Evolutionary conservation across 805 yeast genomes (phyloP).

Genomic region (Wickerhamiella vanderwaltii): DNA sequence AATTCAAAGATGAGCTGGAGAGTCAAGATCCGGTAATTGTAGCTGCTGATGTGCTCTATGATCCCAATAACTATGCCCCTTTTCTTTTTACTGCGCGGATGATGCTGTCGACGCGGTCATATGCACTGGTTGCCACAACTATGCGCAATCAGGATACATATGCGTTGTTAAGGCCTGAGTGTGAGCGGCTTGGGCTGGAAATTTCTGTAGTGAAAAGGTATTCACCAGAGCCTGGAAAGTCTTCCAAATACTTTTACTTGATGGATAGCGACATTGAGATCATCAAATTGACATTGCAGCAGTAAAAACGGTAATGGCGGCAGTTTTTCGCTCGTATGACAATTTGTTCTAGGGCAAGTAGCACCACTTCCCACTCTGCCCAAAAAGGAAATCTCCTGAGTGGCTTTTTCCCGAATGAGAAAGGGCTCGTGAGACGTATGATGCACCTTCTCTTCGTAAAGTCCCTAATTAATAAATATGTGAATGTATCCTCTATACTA

Average conservation of each 20-base stretch:
- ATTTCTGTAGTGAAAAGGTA: neutral
- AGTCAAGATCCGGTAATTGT: constrained; percentile 37
- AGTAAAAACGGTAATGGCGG: too few species aligned
- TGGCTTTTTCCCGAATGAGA: too few species aligned
- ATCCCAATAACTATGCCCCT: constrained; percentile 43
- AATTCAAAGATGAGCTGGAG: constrained; percentile 16
- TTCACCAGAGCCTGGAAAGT: neutral
- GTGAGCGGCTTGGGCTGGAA: neutral
- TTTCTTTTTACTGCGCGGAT: constrained; percentile 38
- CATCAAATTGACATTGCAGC: neutral
- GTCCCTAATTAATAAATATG: neutral
- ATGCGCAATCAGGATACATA: constrained; percentile 49
- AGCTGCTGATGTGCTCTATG: constrained; percentile 88
- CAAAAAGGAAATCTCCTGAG: too few species aligned
- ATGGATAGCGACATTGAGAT: constrained; percentile 10
- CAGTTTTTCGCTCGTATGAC: too few species aligned
- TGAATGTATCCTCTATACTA: too few species aligned
- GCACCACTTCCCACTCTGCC: too few species aligned
- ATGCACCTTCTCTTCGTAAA: too few species aligned
- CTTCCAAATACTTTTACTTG: constrained; percentile 10
- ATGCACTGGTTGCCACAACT: constrained; percentile 54
- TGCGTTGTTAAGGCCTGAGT: constrained; percentile 8
- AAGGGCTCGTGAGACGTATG: too few species aligned
- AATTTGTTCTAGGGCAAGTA: too few species aligned
- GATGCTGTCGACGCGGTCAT: constrained; percentile 17